Base-by-base conservation (phyloP, 352 stramenopile species). In the Elongisporangium anandrum region DNA sequence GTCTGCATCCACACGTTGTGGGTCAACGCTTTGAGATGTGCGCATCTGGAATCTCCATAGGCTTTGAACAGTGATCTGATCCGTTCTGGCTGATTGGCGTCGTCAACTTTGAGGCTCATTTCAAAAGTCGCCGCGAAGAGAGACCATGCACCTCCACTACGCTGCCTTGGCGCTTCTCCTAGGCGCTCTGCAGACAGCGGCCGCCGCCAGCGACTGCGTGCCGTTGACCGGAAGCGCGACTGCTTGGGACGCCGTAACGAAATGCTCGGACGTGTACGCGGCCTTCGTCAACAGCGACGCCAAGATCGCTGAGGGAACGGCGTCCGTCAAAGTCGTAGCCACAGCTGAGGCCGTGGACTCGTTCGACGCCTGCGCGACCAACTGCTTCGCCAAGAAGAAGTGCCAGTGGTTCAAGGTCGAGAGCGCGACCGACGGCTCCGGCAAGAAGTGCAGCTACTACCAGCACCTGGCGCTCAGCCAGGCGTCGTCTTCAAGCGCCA, bases 351-450 rank as follows among this genome's bases (percentile, higher is more conserved):
- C 56, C 3, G 63, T 70, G 8, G 34, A 52, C 4, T 59, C 59
- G 5, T 26, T 71, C n/a, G 63, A 74, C 10, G 63, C 59, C 6
- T 75, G 68, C 50, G 68, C 68, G 16, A 59, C 54, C 38, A 72
- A 65, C 23, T 75, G 68, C 55, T 67, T 72, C 48, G 29, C 59
- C 52, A 59, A 59, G 54, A 69, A 65, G 26, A 69, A 72, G 21
- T 75, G 68, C 56, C 64, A 75, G 51, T 75, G 59, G 57, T 75
- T 75, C 55, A 72, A 68, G 58, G 48, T 72, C 52, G 50, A 29
- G 24, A 59, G 56, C 61, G 54, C 45, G 34, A 50, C 50, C 22
- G 54, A 61, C 60, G 60, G 60, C 12, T 56, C 49, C 21, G 23
- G n/a, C 66, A 65, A 65, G 59, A 66, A 54, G 21, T 74, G 67